phyloP scores from a whole-genome alignment of 2,329 filamentous ascomycete species.

The Fusarium tjaetaba region DNA sequence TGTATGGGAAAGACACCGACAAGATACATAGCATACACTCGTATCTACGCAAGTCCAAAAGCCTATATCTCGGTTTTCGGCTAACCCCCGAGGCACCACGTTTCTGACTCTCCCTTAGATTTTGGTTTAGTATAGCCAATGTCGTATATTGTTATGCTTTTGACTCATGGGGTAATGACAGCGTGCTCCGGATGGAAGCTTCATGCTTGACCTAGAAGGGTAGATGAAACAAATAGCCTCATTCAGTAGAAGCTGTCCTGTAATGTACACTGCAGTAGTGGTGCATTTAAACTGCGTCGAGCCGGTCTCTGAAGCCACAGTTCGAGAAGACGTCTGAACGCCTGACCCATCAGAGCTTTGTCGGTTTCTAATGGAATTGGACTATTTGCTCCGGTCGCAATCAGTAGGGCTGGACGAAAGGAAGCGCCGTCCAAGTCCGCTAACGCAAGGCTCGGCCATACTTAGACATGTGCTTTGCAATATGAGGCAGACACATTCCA shows the following conservation, averaged over 20 bases:
- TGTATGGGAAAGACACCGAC: background rate
- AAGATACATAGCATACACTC: background rate
- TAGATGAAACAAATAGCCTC: background rate
- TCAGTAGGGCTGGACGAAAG: slow-evolving; percentile 2
- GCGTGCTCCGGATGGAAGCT: background rate
- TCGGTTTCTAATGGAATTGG: background rate
- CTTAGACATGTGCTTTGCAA: background rate
- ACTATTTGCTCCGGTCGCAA: slow-evolving; percentile 17
- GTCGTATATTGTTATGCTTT: slow-evolving; percentile 1
- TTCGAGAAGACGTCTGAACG: slow-evolving; percentile 1
- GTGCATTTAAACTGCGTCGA: background rate
- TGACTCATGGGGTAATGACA: slow-evolving; percentile 7
- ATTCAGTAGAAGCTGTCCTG: background rate
- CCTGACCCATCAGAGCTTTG: background rate
- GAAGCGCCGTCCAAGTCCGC: background rate
- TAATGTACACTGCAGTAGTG: background rate
- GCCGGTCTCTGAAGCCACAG: background rate
- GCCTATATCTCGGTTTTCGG: slow-evolving; percentile 30
- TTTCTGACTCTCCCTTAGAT: background rate
- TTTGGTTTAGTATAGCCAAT: background rate
- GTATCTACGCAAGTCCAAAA: background rate
- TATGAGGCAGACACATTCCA: slow-evolving; percentile 6
- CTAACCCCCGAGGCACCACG: slow-evolving; percentile 35
- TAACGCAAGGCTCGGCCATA: background rate
- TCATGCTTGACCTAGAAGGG: background rate